Percentiles rank a stretch among this genome's conserved stretches.
These are phyloP conservation scores for Sporothrix curviconia DNA, from an alignment of 2,329 filamentous ascomycete species.

Conservation along the genomic window DNA sequence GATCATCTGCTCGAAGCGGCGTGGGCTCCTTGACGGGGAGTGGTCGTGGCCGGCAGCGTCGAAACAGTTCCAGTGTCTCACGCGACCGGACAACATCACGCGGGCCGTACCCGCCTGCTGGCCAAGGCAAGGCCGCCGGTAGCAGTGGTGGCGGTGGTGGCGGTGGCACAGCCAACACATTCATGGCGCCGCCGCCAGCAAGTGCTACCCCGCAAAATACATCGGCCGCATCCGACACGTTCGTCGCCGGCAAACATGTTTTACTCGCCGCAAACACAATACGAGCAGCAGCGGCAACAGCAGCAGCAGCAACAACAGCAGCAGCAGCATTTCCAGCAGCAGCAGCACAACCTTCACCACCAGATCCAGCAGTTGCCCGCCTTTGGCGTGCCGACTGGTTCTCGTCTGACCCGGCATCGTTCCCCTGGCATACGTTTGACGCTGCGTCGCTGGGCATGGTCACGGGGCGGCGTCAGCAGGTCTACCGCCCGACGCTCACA, in stretches of 20 bases:
- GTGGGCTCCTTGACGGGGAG: neutral
- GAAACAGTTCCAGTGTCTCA: constrained; percentile 8
- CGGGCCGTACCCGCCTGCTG: neutral
- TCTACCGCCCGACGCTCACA: neutral
- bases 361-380: constrained; percentile 10
- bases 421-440: constrained; percentile 12
- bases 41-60: neutral
- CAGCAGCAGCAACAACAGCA: neutral
- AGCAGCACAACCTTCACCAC: constrained; percentile 2
- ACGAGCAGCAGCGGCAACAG: neutral
- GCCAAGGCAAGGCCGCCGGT: neutral
- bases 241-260: neutral
- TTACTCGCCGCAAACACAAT: constrained; percentile 1
- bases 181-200: neutral
- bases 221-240: neutral
- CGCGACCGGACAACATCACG: neutral
- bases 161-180: neutral
- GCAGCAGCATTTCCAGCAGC: neutral
- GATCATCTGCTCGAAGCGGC: neutral
- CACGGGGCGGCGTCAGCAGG: neutral
- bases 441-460: neutral
- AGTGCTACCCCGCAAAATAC: neutral
- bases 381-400: constrained; percentile 15
- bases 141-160: too few relatives aligned
- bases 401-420: neutral